phyloP scores from a whole-genome alignment of 495 filamentous ascomycete species.

The Aspergillus sclerotioniger region DNA sequence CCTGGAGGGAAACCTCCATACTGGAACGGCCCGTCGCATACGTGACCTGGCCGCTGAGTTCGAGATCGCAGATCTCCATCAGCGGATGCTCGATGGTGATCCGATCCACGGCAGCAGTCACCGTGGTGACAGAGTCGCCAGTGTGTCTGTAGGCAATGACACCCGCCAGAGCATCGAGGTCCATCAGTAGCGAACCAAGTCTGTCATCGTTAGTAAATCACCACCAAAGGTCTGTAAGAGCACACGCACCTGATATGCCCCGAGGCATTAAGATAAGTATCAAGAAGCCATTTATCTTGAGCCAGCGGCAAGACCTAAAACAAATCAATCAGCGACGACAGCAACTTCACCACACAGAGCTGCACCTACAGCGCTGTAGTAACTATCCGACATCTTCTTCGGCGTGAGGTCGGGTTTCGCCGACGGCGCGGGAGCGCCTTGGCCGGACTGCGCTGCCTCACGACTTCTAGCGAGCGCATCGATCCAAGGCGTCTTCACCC shows the following conservation, averaged over 20 bases:
- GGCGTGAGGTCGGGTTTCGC: conserved; percentile 52
- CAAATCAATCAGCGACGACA: conserved; percentile 15
- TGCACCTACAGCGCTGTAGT: conserved; percentile 56
- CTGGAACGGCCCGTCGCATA: conserved; percentile 78
- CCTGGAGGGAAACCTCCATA: conserved; percentile 78
- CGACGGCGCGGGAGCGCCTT: conserved; percentile 30
- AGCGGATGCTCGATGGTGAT: conserved; percentile 74
- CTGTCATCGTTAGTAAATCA: conserved; percentile 26
- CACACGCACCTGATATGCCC: conserved; percentile 57
- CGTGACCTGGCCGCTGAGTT: conserved; percentile 75
- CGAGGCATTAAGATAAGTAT: conserved; percentile 65
- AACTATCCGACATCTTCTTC: conserved; percentile 65
- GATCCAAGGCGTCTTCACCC: conserved; percentile 69
- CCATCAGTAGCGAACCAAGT: conserved; percentile 74
- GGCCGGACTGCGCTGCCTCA: conserved; percentile 32
- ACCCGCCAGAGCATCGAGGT: conserved; percentile 78
- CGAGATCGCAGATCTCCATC: conserved; percentile 76
- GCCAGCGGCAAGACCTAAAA: conserved; percentile 61
- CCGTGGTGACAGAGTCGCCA: conserved; percentile 70
- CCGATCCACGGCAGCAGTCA: conserved; percentile 78
- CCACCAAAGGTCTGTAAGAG: not conserved
- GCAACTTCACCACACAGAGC: not conserved
- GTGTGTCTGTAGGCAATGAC: conserved; percentile 82
- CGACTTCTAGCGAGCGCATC: conserved; percentile 58
- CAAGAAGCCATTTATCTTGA: conserved; percentile 68